A percentile compares a stretch with the other conserved stretches of the same genome.
phyloP scores from a whole-genome alignment of 352 stramenopile species.

The Globisporangium alternatum region DNA sequence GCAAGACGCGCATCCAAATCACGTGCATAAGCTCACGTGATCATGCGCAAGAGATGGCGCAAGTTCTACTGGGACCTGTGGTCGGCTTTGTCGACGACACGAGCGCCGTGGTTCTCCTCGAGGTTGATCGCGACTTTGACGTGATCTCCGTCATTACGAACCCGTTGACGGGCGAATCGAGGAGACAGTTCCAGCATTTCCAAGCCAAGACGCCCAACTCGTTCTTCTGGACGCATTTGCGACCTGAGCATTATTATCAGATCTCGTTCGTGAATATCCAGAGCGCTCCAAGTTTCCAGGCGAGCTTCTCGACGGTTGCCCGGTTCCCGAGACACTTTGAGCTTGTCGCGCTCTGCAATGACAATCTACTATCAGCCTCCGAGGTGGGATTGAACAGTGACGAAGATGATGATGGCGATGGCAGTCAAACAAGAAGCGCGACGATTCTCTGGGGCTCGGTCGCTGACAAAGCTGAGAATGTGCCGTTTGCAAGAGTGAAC shows the following conservation, averaged over 20 bases:
- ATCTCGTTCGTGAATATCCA: constrained; percentile 52
- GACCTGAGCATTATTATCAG: constrained; percentile 53
- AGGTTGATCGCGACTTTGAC: constrained; percentile 54
- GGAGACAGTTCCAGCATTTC: constrained; percentile 53
- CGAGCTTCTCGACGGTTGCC: constrained; percentile 48
- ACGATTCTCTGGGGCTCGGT: constrained; percentile 30
- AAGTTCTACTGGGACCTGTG: constrained; percentile 62
- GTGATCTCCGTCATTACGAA: constrained; percentile 57
- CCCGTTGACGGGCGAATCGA: constrained; percentile 37
- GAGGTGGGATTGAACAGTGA: background rate
- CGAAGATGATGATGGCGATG: background rate
- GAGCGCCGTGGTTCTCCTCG: constrained; percentile 58
- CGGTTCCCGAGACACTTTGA: constrained; percentile 31
- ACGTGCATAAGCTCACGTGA: constrained; percentile 19
- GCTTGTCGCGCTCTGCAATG: constrained; percentile 36
- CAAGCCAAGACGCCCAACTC: constrained; percentile 37
- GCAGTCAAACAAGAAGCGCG: background rate
- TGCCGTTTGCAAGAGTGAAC: constrained; percentile 40
- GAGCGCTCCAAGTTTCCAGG: constrained; percentile 26
- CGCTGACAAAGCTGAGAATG: constrained; percentile 22
- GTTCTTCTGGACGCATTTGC: constrained; percentile 66
- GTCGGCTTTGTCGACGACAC: constrained; percentile 63
- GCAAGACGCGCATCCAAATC: constrained; percentile 8
- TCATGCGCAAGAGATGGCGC: constrained; percentile 18
- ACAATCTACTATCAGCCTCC: constrained; percentile 10